Evolutionary conservation across 2,329 filamentous ascomycete species (phyloP).

Genomic region (Ophiostoma sp.): DNA sequence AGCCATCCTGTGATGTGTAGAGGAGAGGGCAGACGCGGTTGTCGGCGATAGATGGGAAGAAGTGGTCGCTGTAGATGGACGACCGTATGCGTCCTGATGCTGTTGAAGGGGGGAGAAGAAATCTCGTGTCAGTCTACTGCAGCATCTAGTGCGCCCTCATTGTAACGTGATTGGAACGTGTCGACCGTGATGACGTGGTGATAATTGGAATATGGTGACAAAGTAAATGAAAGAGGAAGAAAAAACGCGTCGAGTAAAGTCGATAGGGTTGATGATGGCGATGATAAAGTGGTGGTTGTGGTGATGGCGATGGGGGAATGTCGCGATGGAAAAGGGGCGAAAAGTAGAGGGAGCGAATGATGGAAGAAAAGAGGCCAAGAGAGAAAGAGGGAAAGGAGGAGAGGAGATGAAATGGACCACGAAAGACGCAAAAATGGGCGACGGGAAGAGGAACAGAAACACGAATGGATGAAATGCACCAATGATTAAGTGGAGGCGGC

Average conservation of each 20-base stretch:
- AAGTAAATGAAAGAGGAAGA: background rate
- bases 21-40: constrained; percentile 30
- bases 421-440: constrained; percentile 22
- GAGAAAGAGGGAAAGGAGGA: constrained; percentile 12
- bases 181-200: constrained; percentile 20
- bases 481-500: constrained; percentile 26
- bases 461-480: constrained; percentile 23
- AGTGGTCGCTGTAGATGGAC: constrained; percentile 38
- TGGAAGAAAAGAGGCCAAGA: constrained; percentile 18
- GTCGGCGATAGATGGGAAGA: constrained; percentile 40
- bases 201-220: constrained; percentile 14
- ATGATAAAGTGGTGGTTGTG: constrained; percentile 21
- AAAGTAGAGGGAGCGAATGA: constrained; percentile 25
- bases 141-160: constrained; percentile 16
- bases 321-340: constrained; percentile 14
- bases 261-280: constrained; percentile 16
- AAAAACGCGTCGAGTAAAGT: constrained; percentile 18
- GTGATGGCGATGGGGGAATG: constrained; percentile 23
- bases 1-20: constrained; percentile 39
- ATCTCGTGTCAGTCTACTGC: constrained; percentile 23
- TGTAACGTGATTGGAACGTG: constrained; percentile 17
- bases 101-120: constrained; percentile 31
- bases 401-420: constrained; percentile 21
- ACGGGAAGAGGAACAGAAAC: constrained; percentile 21
- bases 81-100: constrained; percentile 49